Percentiles rank a stretch among this genome's conserved stretches.
Conservation (phyloP, 495 filamentous ascomycete species). For the Gamarada debralockiae region DNA sequence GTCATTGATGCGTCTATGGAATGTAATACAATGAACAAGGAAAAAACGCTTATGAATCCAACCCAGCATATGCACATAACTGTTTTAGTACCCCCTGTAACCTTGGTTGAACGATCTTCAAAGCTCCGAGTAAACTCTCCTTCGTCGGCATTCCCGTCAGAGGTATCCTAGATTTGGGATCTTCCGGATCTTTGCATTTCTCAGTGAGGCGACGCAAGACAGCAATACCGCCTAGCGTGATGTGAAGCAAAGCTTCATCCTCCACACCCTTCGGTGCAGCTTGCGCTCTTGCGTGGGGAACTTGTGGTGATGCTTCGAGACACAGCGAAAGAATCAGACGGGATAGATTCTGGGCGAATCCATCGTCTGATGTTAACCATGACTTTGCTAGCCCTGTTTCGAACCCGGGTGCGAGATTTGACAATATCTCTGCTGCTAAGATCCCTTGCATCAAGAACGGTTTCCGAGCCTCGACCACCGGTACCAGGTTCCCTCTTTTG, state of each 20-base stretch:
- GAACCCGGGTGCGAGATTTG: conserved; percentile 65
- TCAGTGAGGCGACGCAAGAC: conserved; percentile 67
- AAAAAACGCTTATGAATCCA: conserved; percentile 41
- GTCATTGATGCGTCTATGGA: conserved; percentile 26
- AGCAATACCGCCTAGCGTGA: conserved; percentile 66
- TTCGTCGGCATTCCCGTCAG: conserved; percentile 62
- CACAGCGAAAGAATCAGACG: conserved; percentile 67
- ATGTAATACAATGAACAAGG: conserved; percentile 14
- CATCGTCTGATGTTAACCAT: conserved; percentile 84
- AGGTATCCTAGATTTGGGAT: conserved; percentile 48
- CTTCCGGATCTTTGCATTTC: conserved; percentile 62
- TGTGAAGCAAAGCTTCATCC: conserved; percentile 49
- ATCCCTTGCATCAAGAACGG: conserved; percentile 87
- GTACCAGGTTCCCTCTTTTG: conserved; percentile 40
- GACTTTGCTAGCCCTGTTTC: conserved; percentile 68
- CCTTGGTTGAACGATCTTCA: conserved; percentile 54
- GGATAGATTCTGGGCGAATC: conserved; percentile 77
- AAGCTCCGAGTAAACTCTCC: conserved; percentile 64
- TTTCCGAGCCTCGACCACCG: conserved; percentile 75
- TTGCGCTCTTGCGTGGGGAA: conserved; percentile 28
- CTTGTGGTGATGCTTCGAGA: conserved; percentile 44
- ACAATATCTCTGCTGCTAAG: conserved; percentile 84
- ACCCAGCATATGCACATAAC: conserved; percentile 64
- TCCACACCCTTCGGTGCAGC: conserved; percentile 28
- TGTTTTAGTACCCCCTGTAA: conserved; percentile 61